Base-by-base conservation (phyloP, 345 rosid genomes). In the Citrus medica region DNA sequence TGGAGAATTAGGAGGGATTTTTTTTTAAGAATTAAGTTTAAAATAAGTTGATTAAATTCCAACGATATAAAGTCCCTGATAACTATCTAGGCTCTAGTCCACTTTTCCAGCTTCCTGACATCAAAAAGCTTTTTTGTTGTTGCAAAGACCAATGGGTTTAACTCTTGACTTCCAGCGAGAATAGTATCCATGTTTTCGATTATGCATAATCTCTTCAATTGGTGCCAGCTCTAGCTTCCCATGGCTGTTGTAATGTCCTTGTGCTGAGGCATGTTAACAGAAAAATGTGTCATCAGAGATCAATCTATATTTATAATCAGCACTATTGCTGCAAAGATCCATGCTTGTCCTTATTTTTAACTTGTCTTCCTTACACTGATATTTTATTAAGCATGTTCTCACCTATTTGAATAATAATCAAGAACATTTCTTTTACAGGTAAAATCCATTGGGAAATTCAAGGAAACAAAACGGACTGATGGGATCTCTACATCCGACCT, bases 401-500 rank as follows among this genome's bases (percentile, higher is more conserved):
- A 14, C 40, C 25, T 62, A 4, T 60, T 16, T 38, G 10, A 16
- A 13, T 38, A 16, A 14, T n/a, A 35, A 53, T 62, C 60, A 46
- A 16, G 48, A 8, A 56, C 60, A 71, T 42, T 21, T 69, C 51
- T 56, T 64, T 4, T 42, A 55, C 81, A 89, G 93, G 93, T 89
- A 0, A 91, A 84, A 69, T 69, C 87, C 6, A 75, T 86, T 63
- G 95, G 93, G 76, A 89, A 83, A 48, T 91, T 91, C 40, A 88
- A 87, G 82, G 93, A 91, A 82, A 91, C 95, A 1, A 84, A 91
- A 85, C 82, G 90, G 75, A 88, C 93, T 30, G 90, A 91, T n/a
- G 93, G 93, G 72, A 91, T 91, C 59, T 91, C 92, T 5, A 91
- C 90, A 66, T 91, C 94, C 38, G 94, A 91, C 69, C 79, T 91